Base-by-base conservation (phyloP, 2,329 filamentous ascomycete species). In the Dactylellina sp. region DNA sequence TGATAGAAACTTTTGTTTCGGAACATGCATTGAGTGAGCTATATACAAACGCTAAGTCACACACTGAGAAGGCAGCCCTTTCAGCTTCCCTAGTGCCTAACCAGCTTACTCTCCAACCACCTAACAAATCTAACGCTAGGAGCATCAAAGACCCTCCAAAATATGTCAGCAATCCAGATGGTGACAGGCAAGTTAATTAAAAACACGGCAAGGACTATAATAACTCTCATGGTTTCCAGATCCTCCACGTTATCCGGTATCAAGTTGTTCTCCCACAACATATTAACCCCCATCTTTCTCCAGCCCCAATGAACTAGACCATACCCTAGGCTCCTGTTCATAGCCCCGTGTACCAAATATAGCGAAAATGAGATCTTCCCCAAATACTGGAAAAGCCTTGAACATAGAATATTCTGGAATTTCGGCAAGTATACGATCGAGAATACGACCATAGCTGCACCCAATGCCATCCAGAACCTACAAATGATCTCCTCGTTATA, bases 331-430 rank as follows among this genome's bases (percentile, higher is more conserved):
- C 83, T 83, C 82, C 83, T 85, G 0, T 90, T 80, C 0, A 90
- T 79, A 0, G 88, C 88, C 0, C 88, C 88, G 76, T 90, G 88
- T 9, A 89, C 83, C 7, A 90, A 82, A 79, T 90, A 90, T 7
- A 90, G 81, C 0, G 85, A 83, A 78, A 85, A 90, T 0, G 87
- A 89, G 62, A 89, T 83, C 50, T 85, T 84, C 0, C 88, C 88
- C 1, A 90, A 82, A 74, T 88, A 88, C 77, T 88, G 88, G 77
- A 84, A 86, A 77, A 88, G 84, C 4, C 44, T 39, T 40, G 20
- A 59, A 37, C 66, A 71, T 12, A 71, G 18, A 22, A 71, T 44
- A 12, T 24, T 52, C 35, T 71, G 66, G 5, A 64, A 37, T 12
- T 12, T 24, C 18, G 66, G 66, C 6, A 71, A 22, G 28, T 59